Base-by-base conservation (phyloP, 225 moss, liverwort and hornwort genomes). In the Sphagnum tenellum region DNA sequence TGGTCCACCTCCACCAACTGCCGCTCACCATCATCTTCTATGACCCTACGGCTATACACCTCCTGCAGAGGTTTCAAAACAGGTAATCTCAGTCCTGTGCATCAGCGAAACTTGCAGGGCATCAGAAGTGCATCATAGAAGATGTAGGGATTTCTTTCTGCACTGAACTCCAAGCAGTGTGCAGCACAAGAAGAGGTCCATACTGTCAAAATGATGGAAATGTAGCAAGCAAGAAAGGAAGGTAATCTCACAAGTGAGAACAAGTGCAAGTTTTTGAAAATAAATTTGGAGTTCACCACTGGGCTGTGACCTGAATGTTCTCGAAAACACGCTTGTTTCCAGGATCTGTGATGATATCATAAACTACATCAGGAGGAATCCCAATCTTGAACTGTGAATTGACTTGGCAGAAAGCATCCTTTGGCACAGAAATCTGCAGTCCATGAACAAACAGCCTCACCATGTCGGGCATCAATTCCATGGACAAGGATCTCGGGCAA, bases 1-100 rank as follows among this genome's bases (percentile, higher is more conserved):
- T 96, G 96, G 63, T 96, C 96, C 72, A 96, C 58, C 72, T 96
- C 96, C 73, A 96, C 80, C 59, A 96, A 69, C 75, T 96, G 92
- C 4, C 88, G 79, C 45, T 87, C 68, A 3, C 92, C 92, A 64
- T 96, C 78, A 54, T 96, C 92, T 74, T 92, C 85, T 72, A 96
- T 66, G 47, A 90, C 81, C 66, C 82, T 85, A 55, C 96, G 84
- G 72, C 83, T 77, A 65, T 71, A 88, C 55, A 92, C 92, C 70
- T 88, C 88, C 96, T 96, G 75, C 58, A 73, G 7, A 70, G 54
- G 29, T 29, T 29, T 29, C 29, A 29, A 29, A 29, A 29, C 29
- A 29, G 29, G 29, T 29, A 29, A 29, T 29, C 29, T 29, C 29
- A 29, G 29, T 29, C 29, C 29, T 29, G 29, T 29, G 29, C 29